phyloP scores from a whole-genome alignment of 2,329 filamentous ascomycete genomes.

The Phyllosticta paracitricarpa region DNA sequence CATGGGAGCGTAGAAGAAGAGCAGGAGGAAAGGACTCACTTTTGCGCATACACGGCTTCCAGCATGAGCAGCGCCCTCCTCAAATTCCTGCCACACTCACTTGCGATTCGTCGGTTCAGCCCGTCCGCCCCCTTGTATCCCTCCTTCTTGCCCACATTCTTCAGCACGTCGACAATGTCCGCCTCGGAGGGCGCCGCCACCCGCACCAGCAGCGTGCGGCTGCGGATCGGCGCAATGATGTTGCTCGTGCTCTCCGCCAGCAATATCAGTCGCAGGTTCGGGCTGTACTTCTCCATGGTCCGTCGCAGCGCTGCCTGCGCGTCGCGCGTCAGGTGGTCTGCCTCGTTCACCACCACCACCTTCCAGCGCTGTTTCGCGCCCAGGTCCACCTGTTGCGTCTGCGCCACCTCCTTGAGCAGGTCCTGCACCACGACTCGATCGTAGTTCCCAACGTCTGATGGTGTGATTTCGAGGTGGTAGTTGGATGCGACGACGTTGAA shows the following conservation, averaged over 20 bases:
- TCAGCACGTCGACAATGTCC: constrained; percentile 73
- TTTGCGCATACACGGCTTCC: constrained; percentile 92
- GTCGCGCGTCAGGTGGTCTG: constrained; percentile 85
- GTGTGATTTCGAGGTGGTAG: constrained; percentile 97
- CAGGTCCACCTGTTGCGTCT: constrained; percentile 97
- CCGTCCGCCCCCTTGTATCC: constrained; percentile 67
- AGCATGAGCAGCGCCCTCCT: constrained; percentile 90
- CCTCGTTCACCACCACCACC: constrained; percentile 98
- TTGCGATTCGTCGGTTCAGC: constrained; percentile 75
- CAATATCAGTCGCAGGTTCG: constrained; percentile 83
- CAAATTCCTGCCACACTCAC: constrained; percentile 83
- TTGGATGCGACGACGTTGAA: constrained; percentile 98
- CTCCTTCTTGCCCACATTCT: constrained; percentile 63
- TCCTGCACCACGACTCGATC: constrained; percentile 95
- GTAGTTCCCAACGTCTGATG: constrained; percentile 91
- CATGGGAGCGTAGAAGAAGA: too few species aligned
- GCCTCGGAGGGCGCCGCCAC: constrained; percentile 80
- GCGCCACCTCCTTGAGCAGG: constrained; percentile 91
- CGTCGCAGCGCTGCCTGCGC: constrained; percentile 88
- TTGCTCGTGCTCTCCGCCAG: constrained; percentile 94
- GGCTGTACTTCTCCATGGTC: constrained; percentile 99
- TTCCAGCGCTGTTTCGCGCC: constrained; percentile 89
- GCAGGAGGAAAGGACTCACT: constrained; percentile 47
- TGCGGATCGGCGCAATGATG: constrained; percentile 97
- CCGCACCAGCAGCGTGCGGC: constrained; percentile 79